These are phyloP conservation scores for Hordeum pubiflorum DNA, from an alignment of 202 grass and related monocot genomes.

Conservation along the genomic window DNA sequence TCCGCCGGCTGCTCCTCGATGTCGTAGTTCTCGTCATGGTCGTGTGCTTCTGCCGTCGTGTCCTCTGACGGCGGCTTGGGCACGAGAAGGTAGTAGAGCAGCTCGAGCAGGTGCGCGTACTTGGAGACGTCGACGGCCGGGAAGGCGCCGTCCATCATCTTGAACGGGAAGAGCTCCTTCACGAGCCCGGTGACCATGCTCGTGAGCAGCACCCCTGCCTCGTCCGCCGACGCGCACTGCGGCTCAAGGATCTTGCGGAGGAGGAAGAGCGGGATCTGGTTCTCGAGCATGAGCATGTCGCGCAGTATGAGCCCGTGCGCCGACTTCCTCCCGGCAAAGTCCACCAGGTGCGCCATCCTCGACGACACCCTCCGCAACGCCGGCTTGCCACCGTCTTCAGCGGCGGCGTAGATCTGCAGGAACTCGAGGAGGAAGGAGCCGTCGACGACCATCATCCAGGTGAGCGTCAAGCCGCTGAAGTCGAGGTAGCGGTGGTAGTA, in stretches of 20 bases:
- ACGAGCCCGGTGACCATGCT: constrained; percentile 54
- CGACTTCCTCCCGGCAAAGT: constrained; percentile 57
- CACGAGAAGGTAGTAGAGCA: constrained; percentile 53
- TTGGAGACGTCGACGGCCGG: constrained; percentile 27
- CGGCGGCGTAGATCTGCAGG: constrained; percentile 47
- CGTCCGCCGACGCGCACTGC: constrained; percentile 31
- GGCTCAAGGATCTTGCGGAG: constrained; percentile 50
- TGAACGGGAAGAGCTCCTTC: constrained; percentile 61
- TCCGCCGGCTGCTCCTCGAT: constrained; percentile 35
- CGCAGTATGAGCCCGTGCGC: constrained; percentile 49
- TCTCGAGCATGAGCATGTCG: constrained; percentile 79
- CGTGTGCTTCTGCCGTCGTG: not conserved
- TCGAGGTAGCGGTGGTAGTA: constrained; percentile 79
- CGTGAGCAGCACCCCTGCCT: constrained; percentile 32
- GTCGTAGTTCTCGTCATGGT: constrained; percentile 22
- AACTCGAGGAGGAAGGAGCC: constrained; percentile 78
- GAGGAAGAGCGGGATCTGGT: constrained; percentile 78
- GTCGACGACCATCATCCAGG: constrained; percentile 89
- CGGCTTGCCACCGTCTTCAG: not conserved
- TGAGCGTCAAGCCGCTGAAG: constrained; percentile 53
- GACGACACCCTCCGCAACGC: constrained; percentile 40
- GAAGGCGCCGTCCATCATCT: constrained; percentile 40
- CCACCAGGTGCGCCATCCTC: constrained; percentile 59
- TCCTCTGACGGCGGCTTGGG: constrained; percentile 24
- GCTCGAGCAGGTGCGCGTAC: constrained; percentile 60